Percentiles rank a stretch among this genome's conserved stretches.
Evolutionary conservation across 1,284 basidiomycete species (phyloP).

Genomic region (Neolentinus lepideus): DNA sequence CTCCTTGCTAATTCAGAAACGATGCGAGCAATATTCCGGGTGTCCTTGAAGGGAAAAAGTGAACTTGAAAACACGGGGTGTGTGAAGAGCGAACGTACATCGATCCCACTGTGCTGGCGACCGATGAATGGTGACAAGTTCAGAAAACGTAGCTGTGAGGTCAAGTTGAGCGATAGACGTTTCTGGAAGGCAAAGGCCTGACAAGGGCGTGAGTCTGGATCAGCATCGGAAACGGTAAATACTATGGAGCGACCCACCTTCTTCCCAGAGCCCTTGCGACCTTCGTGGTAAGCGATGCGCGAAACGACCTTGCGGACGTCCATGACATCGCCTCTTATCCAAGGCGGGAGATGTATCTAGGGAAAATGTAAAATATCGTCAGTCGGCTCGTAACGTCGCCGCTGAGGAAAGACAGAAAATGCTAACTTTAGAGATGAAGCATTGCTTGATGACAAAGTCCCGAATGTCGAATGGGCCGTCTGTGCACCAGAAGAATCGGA

Average conservation of each 20-base stretch:
- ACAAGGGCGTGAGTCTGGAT: neutral
- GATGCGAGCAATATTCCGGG: slow-evolving; percentile 79
- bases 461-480: slow-evolving; percentile 81
- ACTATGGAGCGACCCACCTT: slow-evolving; percentile 24
- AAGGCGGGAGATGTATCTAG: slow-evolving; percentile 61
- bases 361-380: slow-evolving; percentile 1
- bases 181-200: slow-evolving; percentile 17
- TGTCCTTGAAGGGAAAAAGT: slow-evolving; percentile 48
- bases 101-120: slow-evolving; percentile 80
- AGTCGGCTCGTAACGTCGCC: slow-evolving; percentile 8
- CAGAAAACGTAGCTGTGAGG: slow-evolving; percentile 52
- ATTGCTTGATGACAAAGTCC: slow-evolving; percentile 83
- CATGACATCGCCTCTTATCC: slow-evolving; percentile 63
- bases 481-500: slow-evolving; percentile 69
- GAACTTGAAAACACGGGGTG: slow-evolving; percentile 3
- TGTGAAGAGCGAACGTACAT: slow-evolving; percentile 47
- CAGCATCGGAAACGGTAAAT: slow-evolving; percentile 10
- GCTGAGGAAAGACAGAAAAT: slow-evolving; percentile 14
- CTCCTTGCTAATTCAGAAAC: slow-evolving; percentile 65
- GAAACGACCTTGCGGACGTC: slow-evolving; percentile 61
- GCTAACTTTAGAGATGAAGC: slow-evolving; percentile 73
- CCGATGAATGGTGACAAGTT: slow-evolving; percentile 67
- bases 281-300: slow-evolving; percentile 9
- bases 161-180: slow-evolving; percentile 48
- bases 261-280: neutral